phyloP scores from a whole-genome alignment of 2,329 filamentous ascomycete genomes.

The Capronia epimyces region DNA sequence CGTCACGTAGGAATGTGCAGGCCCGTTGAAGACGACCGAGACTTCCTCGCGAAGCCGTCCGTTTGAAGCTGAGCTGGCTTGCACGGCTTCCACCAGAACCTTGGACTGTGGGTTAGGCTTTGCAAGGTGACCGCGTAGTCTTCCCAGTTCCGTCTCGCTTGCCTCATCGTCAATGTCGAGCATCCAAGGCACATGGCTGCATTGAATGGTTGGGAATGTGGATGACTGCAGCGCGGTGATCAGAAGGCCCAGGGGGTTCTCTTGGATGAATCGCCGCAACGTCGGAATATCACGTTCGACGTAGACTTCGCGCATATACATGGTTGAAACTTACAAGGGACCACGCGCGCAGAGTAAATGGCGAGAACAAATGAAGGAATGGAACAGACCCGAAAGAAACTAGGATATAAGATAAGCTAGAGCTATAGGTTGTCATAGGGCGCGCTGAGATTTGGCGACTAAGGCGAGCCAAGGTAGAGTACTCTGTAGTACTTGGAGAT shows the following conservation, averaged over 20 bases:
- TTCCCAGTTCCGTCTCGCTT: slow-evolving; percentile 39
- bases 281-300: slow-evolving; percentile 47
- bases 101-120: slow-evolving; percentile 60
- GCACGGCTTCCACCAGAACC: slow-evolving; percentile 49
- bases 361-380: too few relatives aligned
- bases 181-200: slow-evolving; percentile 57
- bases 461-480: too few relatives aligned
- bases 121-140: slow-evolving; percentile 58
- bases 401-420: too few relatives aligned
- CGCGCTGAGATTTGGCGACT: too few relatives aligned
- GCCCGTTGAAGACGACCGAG: slow-evolving; percentile 56
- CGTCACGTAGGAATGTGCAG: slow-evolving; percentile 59
- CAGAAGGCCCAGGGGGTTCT: slow-evolving; percentile 58
- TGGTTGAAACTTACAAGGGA: slow-evolving; percentile 31
- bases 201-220: slow-evolving; percentile 49
- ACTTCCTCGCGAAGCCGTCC: slow-evolving; percentile 48
- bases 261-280: slow-evolving; percentile 53
- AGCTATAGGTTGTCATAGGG: too few relatives aligned
- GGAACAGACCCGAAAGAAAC: too few relatives aligned
- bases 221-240: slow-evolving; percentile 56
- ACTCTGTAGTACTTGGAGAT: too few relatives aligned
- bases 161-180: slow-evolving; percentile 43
- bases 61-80: neutral
- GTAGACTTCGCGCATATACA: slow-evolving; percentile 56
- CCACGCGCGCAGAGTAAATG: neutral